Conservation (phyloP, 352 stramenopile species). For the Pythium monospermum region DNA sequence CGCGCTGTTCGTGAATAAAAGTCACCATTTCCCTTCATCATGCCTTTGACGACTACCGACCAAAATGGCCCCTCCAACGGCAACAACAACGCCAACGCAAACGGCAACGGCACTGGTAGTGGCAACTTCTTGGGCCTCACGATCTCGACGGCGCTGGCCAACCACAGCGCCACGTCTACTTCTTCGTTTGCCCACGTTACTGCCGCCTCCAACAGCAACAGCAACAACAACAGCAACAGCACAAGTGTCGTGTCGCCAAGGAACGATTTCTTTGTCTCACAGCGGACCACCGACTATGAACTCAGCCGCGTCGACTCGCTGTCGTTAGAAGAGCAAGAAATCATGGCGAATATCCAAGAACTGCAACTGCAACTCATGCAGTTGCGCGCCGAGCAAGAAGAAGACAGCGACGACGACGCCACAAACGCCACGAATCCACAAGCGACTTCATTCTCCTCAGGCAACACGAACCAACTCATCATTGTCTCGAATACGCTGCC, state of each 20-base stretch:
- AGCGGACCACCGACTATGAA: slow-evolving; percentile 65
- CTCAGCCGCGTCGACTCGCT: slow-evolving; percentile 62
- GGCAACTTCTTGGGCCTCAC: slow-evolving; percentile 5
- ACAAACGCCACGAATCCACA: slow-evolving; percentile 8
- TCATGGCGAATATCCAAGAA: slow-evolving; percentile 88
- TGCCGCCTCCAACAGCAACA: slow-evolving; percentile 3
- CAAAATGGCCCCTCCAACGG: slow-evolving; percentile 1
- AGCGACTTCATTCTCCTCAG: slow-evolving; percentile 4
- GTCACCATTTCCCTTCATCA: too few relatives aligned
- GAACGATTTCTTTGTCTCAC: slow-evolving; percentile 77
- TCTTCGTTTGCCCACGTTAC: too few relatives aligned
- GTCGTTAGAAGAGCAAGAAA: slow-evolving; percentile 82
- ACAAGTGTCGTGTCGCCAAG: slow-evolving; percentile 37
- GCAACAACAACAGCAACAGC: background rate
- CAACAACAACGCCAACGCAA: background rate
- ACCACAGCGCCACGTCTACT: background rate
- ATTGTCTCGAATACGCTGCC: slow-evolving; percentile 87
- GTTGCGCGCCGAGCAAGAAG: slow-evolving; percentile 58
- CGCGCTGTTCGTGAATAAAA: too few relatives aligned
- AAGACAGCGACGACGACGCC: slow-evolving; percentile 53
- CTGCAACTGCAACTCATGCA: slow-evolving; percentile 84
- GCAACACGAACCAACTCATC: slow-evolving; percentile 57
- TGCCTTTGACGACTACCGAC: too few relatives aligned
- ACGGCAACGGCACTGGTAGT: background rate
- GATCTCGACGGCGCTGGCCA: slow-evolving; percentile 14